Conservation (phyloP, 805 yeast species). For the Ascoidea rubescens region DNA sequence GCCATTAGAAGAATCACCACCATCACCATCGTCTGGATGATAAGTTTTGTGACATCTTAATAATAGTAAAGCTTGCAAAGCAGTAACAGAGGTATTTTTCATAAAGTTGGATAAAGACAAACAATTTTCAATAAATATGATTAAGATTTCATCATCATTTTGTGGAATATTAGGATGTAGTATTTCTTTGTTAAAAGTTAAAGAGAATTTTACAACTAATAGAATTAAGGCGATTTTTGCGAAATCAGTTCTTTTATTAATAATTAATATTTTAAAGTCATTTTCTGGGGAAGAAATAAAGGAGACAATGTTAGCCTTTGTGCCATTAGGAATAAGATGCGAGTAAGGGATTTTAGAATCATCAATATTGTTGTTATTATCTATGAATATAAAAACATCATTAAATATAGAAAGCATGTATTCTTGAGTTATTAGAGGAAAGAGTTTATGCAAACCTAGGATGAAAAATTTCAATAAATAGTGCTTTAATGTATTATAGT, state of each 20-base stretch:
- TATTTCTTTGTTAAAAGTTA: conserved; percentile 2
- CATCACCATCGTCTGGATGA: conserved; percentile 11
- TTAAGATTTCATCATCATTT: conserved; percentile 3
- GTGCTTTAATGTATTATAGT: not conserved
- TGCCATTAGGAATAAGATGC: not conserved
- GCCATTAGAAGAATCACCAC: conserved; percentile 11
- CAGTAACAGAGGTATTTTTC: conserved; percentile 6
- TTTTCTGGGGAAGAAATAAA: conserved; percentile 1
- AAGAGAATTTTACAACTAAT: conserved; percentile 5
- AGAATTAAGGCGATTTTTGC: conserved; percentile 6
- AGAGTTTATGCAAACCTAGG: conserved; percentile 4
- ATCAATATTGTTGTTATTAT: too few species aligned
- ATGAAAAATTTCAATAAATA: conserved; percentile 6
- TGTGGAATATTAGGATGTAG: conserved; percentile 3
- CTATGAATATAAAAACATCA: conserved; percentile 2
- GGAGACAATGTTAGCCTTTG: not conserved
- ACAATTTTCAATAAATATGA: conserved; percentile 1
- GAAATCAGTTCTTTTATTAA: conserved; percentile 4
- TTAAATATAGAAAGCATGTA: conserved; percentile 5
- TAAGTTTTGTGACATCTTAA: conserved; percentile 6
- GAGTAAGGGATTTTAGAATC: not conserved
- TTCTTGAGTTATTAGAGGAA: conserved; percentile 3
- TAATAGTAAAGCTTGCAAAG: conserved; percentile 8
- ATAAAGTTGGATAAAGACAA: conserved; percentile 4
- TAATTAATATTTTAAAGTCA: conserved; percentile 5